phyloP scores from a whole-genome alignment of 495 filamentous ascomycete species.

The Viridothelium virens region DNA sequence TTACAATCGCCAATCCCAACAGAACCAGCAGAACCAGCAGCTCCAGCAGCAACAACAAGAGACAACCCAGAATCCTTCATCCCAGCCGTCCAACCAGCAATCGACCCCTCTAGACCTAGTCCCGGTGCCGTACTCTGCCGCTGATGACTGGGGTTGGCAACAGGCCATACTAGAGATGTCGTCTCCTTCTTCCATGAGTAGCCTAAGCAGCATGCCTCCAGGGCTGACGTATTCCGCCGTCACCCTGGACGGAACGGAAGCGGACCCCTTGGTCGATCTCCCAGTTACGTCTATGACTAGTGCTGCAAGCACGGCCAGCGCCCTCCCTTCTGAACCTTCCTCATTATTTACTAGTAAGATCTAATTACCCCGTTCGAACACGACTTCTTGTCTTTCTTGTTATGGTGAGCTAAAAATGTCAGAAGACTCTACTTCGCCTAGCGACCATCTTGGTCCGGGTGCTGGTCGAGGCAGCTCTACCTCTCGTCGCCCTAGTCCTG shows the following conservation, averaged over 20 bases:
- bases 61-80: background rate
- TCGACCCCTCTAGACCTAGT: too few relatives aligned
- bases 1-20: slow-evolving; percentile 1
- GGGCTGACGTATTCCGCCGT: slow-evolving; percentile 10
- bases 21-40: background rate
- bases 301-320: background rate
- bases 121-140: background rate
- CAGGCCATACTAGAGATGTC: slow-evolving; percentile 8
- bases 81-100: too few relatives aligned
- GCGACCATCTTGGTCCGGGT: slow-evolving; percentile 1
- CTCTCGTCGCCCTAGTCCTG: slow-evolving; percentile 4
- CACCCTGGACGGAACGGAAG: slow-evolving; percentile 8
- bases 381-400: background rate
- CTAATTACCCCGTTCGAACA: background rate
- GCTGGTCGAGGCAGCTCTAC: background rate
- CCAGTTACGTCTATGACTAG: slow-evolving; percentile 4
- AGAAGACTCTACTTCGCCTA: slow-evolving; percentile 1
- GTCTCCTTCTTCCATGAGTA: slow-evolving; percentile 7
- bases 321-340: slow-evolving; percentile 7
- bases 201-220: slow-evolving; percentile 1
- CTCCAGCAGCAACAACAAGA: background rate
- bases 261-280: background rate
- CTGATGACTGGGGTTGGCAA: background rate
- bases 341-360: slow-evolving; percentile 10
- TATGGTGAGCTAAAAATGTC: slow-evolving; percentile 8